Evolutionary conservation across 2,329 filamentous ascomycete genomes (phyloP).

Genomic region (Aspergillus caelatus): DNA sequence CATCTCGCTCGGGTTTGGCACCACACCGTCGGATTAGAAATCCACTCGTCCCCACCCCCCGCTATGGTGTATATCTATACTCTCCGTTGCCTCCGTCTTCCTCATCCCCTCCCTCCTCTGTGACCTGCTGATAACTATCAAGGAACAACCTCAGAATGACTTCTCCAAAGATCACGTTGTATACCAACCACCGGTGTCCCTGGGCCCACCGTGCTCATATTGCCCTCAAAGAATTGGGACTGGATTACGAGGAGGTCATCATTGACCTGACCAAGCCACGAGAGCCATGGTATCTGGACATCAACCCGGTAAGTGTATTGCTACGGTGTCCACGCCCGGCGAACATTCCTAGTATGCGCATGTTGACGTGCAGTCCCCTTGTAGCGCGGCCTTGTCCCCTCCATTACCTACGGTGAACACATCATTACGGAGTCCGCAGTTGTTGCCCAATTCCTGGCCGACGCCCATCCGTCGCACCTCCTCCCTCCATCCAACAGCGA

Average conservation of each 20-base stretch:
- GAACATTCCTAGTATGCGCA: background rate
- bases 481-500: constrained; percentile 57
- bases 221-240: constrained; percentile 64
- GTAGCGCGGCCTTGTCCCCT: constrained; percentile 72
- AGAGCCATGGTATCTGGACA: constrained; percentile 70
- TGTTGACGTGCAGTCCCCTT: background rate
- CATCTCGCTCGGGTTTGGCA: background rate
- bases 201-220: constrained; percentile 79
- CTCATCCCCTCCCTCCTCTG: background rate
- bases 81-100: background rate
- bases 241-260: constrained; percentile 70
- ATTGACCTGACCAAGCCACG: constrained; percentile 73
- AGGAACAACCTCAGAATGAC: constrained; percentile 27
- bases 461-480: constrained; percentile 69
- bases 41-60: background rate
- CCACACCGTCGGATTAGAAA: background rate
- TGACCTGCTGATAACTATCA: background rate
- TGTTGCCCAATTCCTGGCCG: constrained; percentile 71
- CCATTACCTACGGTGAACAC: constrained; percentile 68
- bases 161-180: constrained; percentile 62
- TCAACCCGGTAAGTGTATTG: constrained; percentile 64
- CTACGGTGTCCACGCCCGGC: background rate
- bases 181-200: constrained; percentile 71
- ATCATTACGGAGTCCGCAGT: constrained; percentile 75
- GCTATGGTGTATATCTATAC: background rate